These are phyloP conservation scores for Pisolithus marmoratus DNA, from an alignment of 768 basidiomycete genomes.

Conservation along the genomic window DNA sequence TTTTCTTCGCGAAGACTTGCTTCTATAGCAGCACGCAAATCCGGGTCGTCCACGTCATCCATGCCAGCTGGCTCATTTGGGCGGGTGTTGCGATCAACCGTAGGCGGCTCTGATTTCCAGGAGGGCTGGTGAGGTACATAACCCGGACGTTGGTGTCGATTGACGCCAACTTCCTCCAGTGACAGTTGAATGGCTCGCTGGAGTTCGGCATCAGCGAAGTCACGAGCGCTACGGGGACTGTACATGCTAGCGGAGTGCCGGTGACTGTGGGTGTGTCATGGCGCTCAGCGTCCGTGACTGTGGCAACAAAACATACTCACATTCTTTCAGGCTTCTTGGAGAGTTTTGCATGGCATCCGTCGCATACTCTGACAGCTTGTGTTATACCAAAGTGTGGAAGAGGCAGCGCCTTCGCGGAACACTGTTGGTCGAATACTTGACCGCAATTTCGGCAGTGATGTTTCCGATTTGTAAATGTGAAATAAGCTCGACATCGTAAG, in stretches of 20 bases:
- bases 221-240: constrained; percentile 52
- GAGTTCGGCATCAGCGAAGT: constrained; percentile 78
- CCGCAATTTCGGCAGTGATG: constrained; percentile 99
- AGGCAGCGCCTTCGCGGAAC: constrained; percentile 77
- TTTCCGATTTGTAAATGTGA: constrained; percentile 93
- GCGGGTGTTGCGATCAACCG: constrained; percentile 49
- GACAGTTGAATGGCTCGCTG: constrained; percentile 92
- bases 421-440: constrained; percentile 90
- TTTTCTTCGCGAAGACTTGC: constrained; percentile 85
- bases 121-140: constrained; percentile 64
- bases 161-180: constrained; percentile 63
- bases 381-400: constrained; percentile 92
- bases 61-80: constrained; percentile 28
- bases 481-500: constrained; percentile 83
- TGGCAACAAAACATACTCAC: constrained; percentile 31
- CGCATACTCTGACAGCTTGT: constrained; percentile 91
- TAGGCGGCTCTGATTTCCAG: constrained; percentile 61
- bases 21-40: constrained; percentile 90
- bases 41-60: constrained; percentile 86
- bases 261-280: constrained; percentile 30
- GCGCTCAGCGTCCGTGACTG: background rate
- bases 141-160: constrained; percentile 50
- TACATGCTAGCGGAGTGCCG: constrained; percentile 52
- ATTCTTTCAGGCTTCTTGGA: constrained; percentile 55
- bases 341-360: constrained; percentile 79